Evolutionary conservation across 345 rosid genomes (phyloP).

Genomic region (Hypericum androsaemum): DNA sequence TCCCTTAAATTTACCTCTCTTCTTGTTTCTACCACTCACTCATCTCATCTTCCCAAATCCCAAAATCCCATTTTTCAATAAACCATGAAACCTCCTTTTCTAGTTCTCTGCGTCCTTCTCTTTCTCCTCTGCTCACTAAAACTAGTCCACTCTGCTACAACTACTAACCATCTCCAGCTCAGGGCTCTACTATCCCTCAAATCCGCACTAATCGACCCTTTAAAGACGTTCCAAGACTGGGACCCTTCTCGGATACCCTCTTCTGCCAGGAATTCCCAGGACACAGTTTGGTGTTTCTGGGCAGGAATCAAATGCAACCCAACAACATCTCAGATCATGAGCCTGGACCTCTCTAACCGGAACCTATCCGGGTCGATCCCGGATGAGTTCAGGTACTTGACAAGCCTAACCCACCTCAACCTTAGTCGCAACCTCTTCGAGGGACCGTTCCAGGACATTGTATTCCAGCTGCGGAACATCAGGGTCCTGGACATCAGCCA

Average conservation of each 20-base stretch:
- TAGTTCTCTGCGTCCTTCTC: conserved; percentile 30
- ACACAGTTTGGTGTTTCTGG: conserved; percentile 78
- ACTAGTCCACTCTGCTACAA: conserved; percentile 16
- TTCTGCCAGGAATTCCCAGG: conserved; percentile 16
- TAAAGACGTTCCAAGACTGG: conserved; percentile 62
- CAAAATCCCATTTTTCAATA: conserved; percentile 22
- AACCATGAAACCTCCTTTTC: conserved; percentile 44
- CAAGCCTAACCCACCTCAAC: conserved; percentile 54
- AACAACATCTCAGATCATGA: conserved; percentile 34
- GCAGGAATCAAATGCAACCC: conserved; percentile 60
- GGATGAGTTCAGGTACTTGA: conserved; percentile 43
- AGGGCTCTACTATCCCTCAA: conserved; percentile 62
- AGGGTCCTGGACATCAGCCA: conserved; percentile 66
- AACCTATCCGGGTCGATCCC: conserved; percentile 71
- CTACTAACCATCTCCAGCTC: conserved; percentile 46
- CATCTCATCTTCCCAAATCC: conserved; percentile 15
- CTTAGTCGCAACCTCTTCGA: conserved; percentile 55
- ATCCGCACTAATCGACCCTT: conserved; percentile 53
- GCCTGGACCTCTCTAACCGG: conserved; percentile 68
- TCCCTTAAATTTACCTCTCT: conserved; percentile 53
- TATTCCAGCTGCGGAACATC: conserved; percentile 56
- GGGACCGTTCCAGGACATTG: conserved; percentile 41
- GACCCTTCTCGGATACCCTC: no score
- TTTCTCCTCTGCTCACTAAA: not conserved
- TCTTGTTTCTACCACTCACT: conserved; percentile 9